Evolutionary conservation across 2,329 filamentous ascomycete species (phyloP), one percentile per base, ranked within the genome.

Genomic region (Orbilia blumenaviensis): DNA sequence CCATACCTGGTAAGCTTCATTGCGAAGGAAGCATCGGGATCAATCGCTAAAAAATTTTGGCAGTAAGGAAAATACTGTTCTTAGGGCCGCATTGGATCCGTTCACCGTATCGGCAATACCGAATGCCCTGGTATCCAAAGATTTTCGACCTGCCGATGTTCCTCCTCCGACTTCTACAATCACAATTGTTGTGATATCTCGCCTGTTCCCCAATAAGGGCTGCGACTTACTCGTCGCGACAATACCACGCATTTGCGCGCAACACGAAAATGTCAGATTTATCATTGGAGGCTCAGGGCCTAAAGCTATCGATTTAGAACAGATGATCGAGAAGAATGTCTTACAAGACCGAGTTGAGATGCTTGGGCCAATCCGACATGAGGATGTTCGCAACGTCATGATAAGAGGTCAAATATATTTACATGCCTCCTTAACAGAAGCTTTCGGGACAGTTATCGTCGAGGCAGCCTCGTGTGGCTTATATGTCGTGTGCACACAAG

Each of bases 201-300:
- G 95, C 18, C 89, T 99, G 0, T 99, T 98, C 84, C 98, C 98
- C 84, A 99, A 99, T 84, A 99, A 99, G 83, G 95, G 95, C 74
- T 98, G 93, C 0, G 96, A 99, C 82, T 88, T 99, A 0, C 88
- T 99, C n/a, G 97, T 97, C 23, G 95, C 94, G 9, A 93, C 93
- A 2, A 96, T 99, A 64, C 95, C 95, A 0, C 90, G 94, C 54
- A 97, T 99, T 63, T 88, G 98, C 27, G 91, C 93, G 58, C 89
- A 90, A 12, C 92, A 99, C 81, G 91, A 93, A 0, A 96, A 98
- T 82, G 95, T 97, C 0, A 92, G 93, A 69, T 99, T 99, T 83
- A 92, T 99, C 81, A 97, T 99, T 79, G 95, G 93, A 27, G 96
- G 96, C 2, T 96, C 92, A 0, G 95, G 95, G 0, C 95, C 95